Evolutionary conservation across 306 rosid species (phyloP).

Genomic region (Dalbergia oliveri): DNA sequence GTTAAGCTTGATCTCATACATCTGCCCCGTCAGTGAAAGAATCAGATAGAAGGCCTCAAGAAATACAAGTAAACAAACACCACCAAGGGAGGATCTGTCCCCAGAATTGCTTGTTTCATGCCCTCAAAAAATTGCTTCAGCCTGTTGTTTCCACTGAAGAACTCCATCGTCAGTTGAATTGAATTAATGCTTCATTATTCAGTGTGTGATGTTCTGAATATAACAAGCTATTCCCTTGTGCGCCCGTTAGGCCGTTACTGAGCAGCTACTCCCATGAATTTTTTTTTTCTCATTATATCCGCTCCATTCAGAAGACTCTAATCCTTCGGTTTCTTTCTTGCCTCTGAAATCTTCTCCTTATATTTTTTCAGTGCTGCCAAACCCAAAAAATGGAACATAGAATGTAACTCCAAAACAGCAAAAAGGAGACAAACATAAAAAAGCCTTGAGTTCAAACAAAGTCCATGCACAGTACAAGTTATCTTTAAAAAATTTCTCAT

Average conservation of each 20-base stretch:
- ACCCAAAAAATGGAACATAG: constrained; percentile 27
- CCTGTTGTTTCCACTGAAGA: background rate
- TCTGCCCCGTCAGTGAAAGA: background rate
- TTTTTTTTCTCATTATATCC: constrained; percentile 37
- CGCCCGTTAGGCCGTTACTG: background rate
- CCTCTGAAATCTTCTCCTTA: constrained; percentile 65
- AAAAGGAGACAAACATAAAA: constrained; percentile 24
- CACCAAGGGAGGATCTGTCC: background rate
- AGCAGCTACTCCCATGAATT: constrained; percentile 37
- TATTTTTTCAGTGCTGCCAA: constrained; percentile 72
- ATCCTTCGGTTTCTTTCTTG: constrained; percentile 59
- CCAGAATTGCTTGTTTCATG: background rate
- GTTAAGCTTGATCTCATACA: constrained; percentile 16
- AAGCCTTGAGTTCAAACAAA: background rate
- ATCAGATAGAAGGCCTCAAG: constrained; percentile 26
- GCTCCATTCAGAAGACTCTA: constrained; percentile 47
- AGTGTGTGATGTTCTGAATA: background rate
- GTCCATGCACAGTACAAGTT: background rate
- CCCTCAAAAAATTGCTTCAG: constrained; percentile 10
- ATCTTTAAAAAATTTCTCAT: constrained; percentile 16
- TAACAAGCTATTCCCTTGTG: constrained; percentile 19
- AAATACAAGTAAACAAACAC: constrained; percentile 6
- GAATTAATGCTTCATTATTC: background rate
- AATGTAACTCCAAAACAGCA: constrained; percentile 37
- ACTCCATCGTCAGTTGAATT: constrained; percentile 15